Percentiles rank a stretch among this genome's conserved stretches.
phyloP scores from a whole-genome alignment of 495 filamentous ascomycete genomes.

The Aspergillus ostianus region DNA sequence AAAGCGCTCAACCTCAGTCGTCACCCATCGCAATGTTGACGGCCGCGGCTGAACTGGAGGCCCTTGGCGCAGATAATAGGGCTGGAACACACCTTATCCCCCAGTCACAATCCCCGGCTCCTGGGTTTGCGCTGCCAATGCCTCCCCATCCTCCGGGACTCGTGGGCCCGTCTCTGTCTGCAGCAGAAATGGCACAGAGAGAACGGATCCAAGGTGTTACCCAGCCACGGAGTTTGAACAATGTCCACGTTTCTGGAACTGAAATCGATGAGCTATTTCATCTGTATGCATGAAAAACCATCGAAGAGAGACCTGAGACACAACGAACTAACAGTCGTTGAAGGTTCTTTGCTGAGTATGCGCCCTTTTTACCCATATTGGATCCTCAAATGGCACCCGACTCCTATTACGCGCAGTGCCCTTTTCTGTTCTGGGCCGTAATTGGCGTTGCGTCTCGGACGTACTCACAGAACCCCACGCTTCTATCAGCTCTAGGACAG shows the following conservation, averaged over 20 bases:
- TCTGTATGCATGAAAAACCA: slow-evolving; percentile 18
- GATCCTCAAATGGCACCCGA: slow-evolving; percentile 40
- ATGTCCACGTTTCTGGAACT: slow-evolving; percentile 22
- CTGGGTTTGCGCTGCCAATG: slow-evolving; percentile 15
- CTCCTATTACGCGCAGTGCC: slow-evolving; percentile 41
- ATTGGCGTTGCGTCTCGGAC: slow-evolving; percentile 40
- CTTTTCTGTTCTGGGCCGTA: slow-evolving; percentile 53
- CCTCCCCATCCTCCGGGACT: slow-evolving; percentile 13
- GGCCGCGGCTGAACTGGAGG: slow-evolving; percentile 32
- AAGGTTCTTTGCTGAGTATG: slow-evolving; percentile 49
- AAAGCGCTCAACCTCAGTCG: slow-evolving; percentile 21
- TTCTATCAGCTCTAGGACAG: slow-evolving; percentile 37
- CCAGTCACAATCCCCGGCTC: slow-evolving; percentile 16
- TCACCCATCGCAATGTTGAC: slow-evolving; percentile 33
- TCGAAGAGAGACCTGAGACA: background rate
- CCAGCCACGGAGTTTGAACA: slow-evolving; percentile 29
- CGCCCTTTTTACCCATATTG: slow-evolving; percentile 46
- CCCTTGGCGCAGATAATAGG: background rate
- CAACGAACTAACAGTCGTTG: background rate
- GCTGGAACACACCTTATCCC: slow-evolving; percentile 5
- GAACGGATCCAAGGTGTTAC: slow-evolving; percentile 18
- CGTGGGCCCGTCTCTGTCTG: slow-evolving; percentile 6
- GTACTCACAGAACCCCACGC: slow-evolving; percentile 40
- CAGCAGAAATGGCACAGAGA: slow-evolving; percentile 7
- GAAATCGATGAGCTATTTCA: slow-evolving; percentile 42